Evolutionary conservation across 257 asterid species (phyloP), one percentile per base, ranked within the genome.

Genomic region (Penstemon newberryi): DNA sequence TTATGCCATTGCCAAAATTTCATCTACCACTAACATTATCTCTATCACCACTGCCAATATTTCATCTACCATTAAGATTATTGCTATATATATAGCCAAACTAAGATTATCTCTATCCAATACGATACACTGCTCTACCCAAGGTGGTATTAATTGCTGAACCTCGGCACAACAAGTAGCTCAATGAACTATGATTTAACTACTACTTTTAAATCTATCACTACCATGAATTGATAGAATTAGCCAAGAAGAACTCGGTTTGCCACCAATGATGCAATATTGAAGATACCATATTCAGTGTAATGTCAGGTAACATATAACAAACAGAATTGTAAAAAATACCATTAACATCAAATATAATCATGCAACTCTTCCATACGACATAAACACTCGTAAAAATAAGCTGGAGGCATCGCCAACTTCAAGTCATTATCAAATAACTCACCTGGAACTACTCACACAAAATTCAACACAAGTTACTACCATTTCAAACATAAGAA

Each of bases 1-100:
- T 81, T 80, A 88, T 79, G 88, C 80, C 86, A 86, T 77, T 82
- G 79, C 77, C 83, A 83, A 77, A 76, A 84, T 46, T 67, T 80
- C 80, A 81, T 68, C 87, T 79, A 88, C 83, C 84, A 44, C 88
- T 85, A 25, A 25, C 33, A 25, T 25, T 25, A 25, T 25, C 33
- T 25, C 33, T 25, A 25, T 25, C 33, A 25, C 33, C 33, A 25
- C 33, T 25, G 33, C 33, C 33, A 25, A 25, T 74, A 84, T 46
- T 67, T 80, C 80, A 81, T 68, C 87, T 79, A 88, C 83, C 84
- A 44, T 87, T 85, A 25, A 25, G 33, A 25, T 25, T 25, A 25
- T 2, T 2, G 33, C 33, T 25, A 25, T 25, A 25, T 25, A 2
- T 2, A 25, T 25, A 25, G 33, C 33, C 33, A 25, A 25, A 25